phyloP scores from a whole-genome alignment of 2,329 filamentous ascomycete genomes.

The Xylaria sp. region DNA sequence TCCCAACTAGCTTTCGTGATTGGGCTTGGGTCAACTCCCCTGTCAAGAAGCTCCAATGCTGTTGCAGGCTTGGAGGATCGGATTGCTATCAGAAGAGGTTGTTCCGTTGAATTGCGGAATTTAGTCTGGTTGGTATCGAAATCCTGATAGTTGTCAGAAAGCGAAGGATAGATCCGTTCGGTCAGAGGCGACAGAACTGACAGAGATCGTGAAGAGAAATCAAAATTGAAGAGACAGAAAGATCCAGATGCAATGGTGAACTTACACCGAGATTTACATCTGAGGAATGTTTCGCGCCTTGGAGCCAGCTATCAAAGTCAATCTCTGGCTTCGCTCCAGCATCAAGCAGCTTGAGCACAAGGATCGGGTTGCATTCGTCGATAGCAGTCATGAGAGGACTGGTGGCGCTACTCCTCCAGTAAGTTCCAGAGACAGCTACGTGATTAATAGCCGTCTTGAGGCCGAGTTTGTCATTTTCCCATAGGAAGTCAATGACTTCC shows the following conservation, averaged over 20 bases:
- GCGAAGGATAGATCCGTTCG: background rate
- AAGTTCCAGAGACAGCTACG: slow-evolving; percentile 57
- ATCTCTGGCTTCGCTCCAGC: slow-evolving; percentile 70
- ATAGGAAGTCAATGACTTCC: slow-evolving; percentile 61
- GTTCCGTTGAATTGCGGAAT: slow-evolving; percentile 63
- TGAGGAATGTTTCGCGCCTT: slow-evolving; percentile 61
- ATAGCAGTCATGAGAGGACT: slow-evolving; percentile 71
- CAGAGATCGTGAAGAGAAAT: too few species aligned
- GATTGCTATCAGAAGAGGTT: slow-evolving; percentile 74
- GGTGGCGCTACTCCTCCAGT: slow-evolving; percentile 52
- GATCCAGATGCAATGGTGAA: background rate
- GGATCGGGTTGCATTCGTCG: slow-evolving; percentile 59
- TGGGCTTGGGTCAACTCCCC: slow-evolving; percentile 73
- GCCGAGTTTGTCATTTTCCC: slow-evolving; percentile 68
- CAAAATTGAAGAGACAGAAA: too few species aligned
- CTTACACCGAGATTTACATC: slow-evolving; percentile 51
- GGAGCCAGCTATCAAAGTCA: slow-evolving; percentile 72
- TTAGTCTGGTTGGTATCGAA: slow-evolving; percentile 59
- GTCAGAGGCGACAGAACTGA: background rate
- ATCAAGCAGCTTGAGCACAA: slow-evolving; percentile 70
- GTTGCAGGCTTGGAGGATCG: slow-evolving; percentile 59
- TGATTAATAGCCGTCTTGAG: slow-evolving; percentile 75
- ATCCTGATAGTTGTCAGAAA: slow-evolving; percentile 29
- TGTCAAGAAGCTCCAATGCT: slow-evolving; percentile 68
- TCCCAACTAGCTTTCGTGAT: slow-evolving; percentile 57